A percentile compares a stretch with the other conserved stretches of the same genome.
Conservation (phyloP, 2,329 filamentous ascomycete species). For the Ceratocystiopsis brevicomis region DNA sequence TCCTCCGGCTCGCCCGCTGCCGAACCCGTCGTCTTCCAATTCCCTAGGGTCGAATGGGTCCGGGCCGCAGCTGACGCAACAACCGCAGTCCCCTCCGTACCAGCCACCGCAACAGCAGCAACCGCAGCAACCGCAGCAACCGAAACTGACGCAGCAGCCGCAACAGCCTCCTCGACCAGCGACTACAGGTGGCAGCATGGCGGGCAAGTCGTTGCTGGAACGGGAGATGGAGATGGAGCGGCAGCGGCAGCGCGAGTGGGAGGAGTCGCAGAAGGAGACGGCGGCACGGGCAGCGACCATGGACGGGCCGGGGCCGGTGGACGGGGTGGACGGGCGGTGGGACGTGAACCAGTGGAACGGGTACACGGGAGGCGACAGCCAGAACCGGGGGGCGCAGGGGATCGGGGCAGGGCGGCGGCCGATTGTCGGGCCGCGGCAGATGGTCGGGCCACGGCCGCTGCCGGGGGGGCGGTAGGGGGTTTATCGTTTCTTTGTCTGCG, state of each 20-base stretch:
- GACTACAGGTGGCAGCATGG: slow-evolving; percentile 28
- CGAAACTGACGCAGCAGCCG: slow-evolving; percentile 16
- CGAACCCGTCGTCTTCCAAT: slow-evolving; percentile 24
- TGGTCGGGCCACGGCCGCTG: slow-evolving; percentile 57
- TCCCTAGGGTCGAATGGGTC: slow-evolving; percentile 1
- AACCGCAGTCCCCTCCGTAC: slow-evolving; percentile 26
- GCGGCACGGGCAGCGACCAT: slow-evolving; percentile 33
- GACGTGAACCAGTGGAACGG: slow-evolving; percentile 60
- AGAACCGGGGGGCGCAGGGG: slow-evolving; percentile 47
- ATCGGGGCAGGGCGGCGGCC: slow-evolving; percentile 54
- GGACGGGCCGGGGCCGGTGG: slow-evolving; percentile 25
- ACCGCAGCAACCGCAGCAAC: background rate
- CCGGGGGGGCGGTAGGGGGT: slow-evolving; percentile 19
- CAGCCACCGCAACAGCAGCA: background rate
- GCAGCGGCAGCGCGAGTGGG: slow-evolving; percentile 62
- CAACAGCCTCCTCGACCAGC: background rate
- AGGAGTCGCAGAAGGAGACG: slow-evolving; percentile 50
- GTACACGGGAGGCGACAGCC: slow-evolving; percentile 55
- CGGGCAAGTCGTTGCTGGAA: slow-evolving; percentile 50
- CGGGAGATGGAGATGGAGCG: slow-evolving; percentile 67
- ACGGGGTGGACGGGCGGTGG: slow-evolving; percentile 51
- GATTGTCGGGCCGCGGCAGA: slow-evolving; percentile 66
- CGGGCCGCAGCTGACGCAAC: slow-evolving; percentile 25
- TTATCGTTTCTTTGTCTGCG: background rate
- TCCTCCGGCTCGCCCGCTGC: slow-evolving; percentile 27